Base-by-base conservation (phyloP, 345 rosid genomes). In the Nasturtium officinale region DNA sequence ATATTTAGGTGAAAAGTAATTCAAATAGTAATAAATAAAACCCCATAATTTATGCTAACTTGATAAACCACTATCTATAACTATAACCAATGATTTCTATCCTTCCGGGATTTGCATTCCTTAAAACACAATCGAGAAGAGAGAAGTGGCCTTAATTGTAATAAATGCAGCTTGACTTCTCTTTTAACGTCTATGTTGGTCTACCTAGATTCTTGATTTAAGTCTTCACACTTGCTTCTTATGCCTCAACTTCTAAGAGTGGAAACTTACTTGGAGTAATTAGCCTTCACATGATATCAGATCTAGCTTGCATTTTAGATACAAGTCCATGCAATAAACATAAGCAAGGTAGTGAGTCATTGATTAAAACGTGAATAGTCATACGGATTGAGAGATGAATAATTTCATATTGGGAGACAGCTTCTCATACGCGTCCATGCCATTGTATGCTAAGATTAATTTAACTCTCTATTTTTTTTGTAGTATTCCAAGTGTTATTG, bases 181-280 rank as follows among this genome's bases (percentile, higher is more conserved):
- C 11, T 55, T 65, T 73, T 59, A 74, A 59, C 78, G 21, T 40
- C 75, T 76, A 69, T 32, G 6, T 54, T 46, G 53, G 71, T 69
- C 79, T 61, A 62, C 29, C 60, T 69, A 76, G 75, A 69, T 76
- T 76, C 65, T 76, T 62, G 71, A 54, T 62, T 75, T 23, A 13
- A 61, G 48, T 48, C 37, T 52, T 40, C 9, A 17, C 11, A 46
- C 23, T 46, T 46, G 51, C 51, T 40, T 61, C 50, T 60, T 40
- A 23, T 61, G 50, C 7, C 33, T 38, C 47, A 20, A 35, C 8
- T 15, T 48, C 50, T 23, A 40, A 60, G 32, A 29, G 15, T 75
- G n/a, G 23, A 42, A 42, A 61, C 56, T 74, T 37, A 50, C 47
- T 68, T 35, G 43, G 37, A n/a, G 1, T 45, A 45, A 65, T 47